Evolutionary conservation across 805 yeast genomes (phyloP), one percentile per base, ranked within the genome.

Genomic region (Clavispora asparagi): DNA sequence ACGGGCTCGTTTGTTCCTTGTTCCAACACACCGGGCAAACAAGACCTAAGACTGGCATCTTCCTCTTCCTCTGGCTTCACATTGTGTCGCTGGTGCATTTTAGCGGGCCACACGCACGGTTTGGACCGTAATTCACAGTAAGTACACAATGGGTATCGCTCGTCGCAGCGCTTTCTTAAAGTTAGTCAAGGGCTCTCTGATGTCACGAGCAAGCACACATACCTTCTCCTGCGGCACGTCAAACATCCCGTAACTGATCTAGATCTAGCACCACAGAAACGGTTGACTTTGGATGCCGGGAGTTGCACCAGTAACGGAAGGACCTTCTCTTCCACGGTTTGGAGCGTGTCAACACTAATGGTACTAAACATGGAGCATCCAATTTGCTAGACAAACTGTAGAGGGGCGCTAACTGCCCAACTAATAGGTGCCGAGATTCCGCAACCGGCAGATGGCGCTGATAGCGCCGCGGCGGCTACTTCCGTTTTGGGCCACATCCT

Each of bases 111-210:
- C 25, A 4, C 31, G n/a, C 41, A 39, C 11, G n/a, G 14, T 12
- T 12, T 14, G 3, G 26, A 30, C 17, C 14, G 16, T 2, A 25
- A 39, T 14, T 41, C 42, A 39, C 59, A 55, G 8, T 40, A 43
- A 9, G 39, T 28, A 38, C 59, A 55, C 16, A 26, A 31, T 4
- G 59, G 59, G 30, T 44, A 51, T 12, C 17, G 31, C 33, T 55
- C 59, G 31, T 55, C 59, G 35, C 59, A 55, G 26, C 54, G 54
- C 35, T 55, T 55, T 37, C 59, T 53, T 17, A 4, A 33, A 1
- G 50, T 48, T 47, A 55, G 54, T 43, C 19, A 5, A 9, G 16
- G 41, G 7, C 16, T 7, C 35, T n/a, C 13, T n/a, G 7, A 7
- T 7, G 7, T 31, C n/a, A 8, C 11, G 19, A 38, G 29, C n/a